Evolutionary conservation across 495 filamentous ascomycete genomes (phyloP), one percentile per base, ranked within the genome.

Genomic region (Trypethelium eluteriae): DNA sequence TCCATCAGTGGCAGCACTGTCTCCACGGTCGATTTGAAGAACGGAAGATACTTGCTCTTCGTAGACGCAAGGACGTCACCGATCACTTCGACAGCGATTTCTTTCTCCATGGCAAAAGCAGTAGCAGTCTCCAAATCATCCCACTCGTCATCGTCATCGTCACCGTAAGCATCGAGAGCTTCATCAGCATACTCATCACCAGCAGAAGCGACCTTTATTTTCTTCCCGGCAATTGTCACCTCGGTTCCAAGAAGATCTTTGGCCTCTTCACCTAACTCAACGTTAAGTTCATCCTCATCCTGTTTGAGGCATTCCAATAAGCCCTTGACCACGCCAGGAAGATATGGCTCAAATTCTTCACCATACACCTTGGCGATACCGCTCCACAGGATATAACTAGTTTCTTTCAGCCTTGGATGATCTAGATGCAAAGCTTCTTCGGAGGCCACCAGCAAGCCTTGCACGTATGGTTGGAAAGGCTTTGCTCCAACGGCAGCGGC

Each of bases 331-430:
- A 92, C 92, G 62, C 89, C 92, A 4, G 85, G 83, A 5, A 98
- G 84, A 81, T 95, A 96, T 14, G 89, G 87, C 57, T 86, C 82
- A 74, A 98, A 96, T 44, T 96, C 86, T 74, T 92, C 92, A 70
- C 87, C 85, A 75, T 98, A 98, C 7, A 98, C 91, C 78, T 93
- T 95, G 62, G 94, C 88, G 76, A 98, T 87, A 35, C 87, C 89
- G 71, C 90, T 91, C 92, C 94, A 98, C 68, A 98, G 84, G 69
- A 98, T 92, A 78, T 95, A 98, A 74, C 91, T 95, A 64, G 92
- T 97, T 79, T 98, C 95, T 74, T 90, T 86, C 62, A 98, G 84
- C 63, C 93, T 84, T 10, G 92, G 88, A 79, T 96, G 92, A 65
- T 88, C 93, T 1, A 98, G 86, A 73, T 94, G 85, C 2, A 98